Evolutionary conservation across 495 filamentous ascomycete genomes (phyloP).

Genomic region (Halenospora varia): DNA sequence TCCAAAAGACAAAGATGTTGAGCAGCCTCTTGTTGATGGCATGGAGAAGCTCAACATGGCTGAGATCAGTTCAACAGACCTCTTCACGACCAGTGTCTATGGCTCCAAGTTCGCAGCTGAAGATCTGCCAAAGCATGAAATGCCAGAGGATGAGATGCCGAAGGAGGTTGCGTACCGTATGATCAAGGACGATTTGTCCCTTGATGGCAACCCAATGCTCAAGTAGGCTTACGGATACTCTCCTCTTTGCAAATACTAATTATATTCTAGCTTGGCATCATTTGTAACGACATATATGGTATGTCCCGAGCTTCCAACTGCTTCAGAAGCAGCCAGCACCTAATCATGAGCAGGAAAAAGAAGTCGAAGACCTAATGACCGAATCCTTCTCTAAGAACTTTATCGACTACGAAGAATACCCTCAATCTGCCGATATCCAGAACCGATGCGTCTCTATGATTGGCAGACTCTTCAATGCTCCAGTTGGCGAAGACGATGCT

Average conservation of each 20-base stretch:
- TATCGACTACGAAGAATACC: conserved; percentile 91
- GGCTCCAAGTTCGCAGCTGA: conserved; percentile 74
- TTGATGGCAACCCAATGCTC: conserved; percentile 86
- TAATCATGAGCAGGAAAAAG: conserved; percentile 54
- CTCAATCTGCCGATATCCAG: conserved; percentile 83
- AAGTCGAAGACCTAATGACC: conserved; percentile 87
- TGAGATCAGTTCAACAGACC: conserved; percentile 41
- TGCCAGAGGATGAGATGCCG: conserved; percentile 89
- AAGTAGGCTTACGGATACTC: conserved; percentile 47
- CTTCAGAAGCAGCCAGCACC: not conserved
- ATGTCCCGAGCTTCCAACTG: conserved; percentile 16
- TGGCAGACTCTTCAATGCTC: conserved; percentile 78
- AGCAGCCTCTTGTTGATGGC: conserved; percentile 31
- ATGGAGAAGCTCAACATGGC: conserved; percentile 43
- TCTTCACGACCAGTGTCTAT: conserved; percentile 75
- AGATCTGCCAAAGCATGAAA: conserved; percentile 75
- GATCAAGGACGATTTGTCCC: conserved; percentile 89
- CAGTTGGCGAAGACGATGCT: conserved; percentile 41
- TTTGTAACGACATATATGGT: conserved; percentile 91
- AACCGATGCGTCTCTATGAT: conserved; percentile 94
- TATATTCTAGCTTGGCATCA: conserved; percentile 48
- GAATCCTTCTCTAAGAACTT: conserved; percentile 90
- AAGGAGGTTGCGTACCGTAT: conserved; percentile 86
- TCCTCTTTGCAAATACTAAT: conserved; percentile 7
- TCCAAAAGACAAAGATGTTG: conserved; percentile 43